Conservation (phyloP, 768 basidiomycete species). For the Serendipita sp. region DNA sequence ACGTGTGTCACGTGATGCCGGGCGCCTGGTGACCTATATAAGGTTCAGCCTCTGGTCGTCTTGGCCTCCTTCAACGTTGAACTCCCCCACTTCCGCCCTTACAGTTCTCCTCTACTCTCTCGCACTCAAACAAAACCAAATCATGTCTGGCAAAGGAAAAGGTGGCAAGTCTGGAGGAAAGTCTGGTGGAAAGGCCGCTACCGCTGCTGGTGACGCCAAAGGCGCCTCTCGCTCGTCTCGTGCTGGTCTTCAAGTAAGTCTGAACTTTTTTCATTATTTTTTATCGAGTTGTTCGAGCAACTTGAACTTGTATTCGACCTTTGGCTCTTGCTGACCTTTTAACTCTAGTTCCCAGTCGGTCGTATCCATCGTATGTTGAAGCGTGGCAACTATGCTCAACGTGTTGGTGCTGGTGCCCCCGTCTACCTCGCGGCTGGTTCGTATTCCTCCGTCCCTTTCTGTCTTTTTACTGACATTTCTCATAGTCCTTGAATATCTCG, state of each 20-base stretch:
- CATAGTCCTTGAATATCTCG: constrained; percentile 71
- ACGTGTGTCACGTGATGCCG: neutral
- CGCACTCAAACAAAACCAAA: neutral
- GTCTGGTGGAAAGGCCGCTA: constrained; percentile 42
- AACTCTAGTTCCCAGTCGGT: constrained; percentile 70
- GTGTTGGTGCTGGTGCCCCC: constrained; percentile 81
- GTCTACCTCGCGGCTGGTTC: constrained; percentile 29
- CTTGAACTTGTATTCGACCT: no score
- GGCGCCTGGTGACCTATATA: neutral
- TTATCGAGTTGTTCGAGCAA: neutral
- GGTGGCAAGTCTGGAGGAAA: constrained; percentile 30
- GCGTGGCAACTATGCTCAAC: constrained; percentile 75
- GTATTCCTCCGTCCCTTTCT: neutral
- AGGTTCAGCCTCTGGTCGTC: neutral
- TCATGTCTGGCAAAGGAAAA: constrained; percentile 29
- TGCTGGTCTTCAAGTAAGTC: constrained; percentile 54
- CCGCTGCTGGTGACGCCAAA: constrained; percentile 27
- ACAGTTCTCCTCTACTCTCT: neutral
- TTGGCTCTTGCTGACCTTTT: constrained; percentile 7
- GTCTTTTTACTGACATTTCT: neutral
- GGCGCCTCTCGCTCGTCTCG: constrained; percentile 57
- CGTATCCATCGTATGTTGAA: constrained; percentile 83
- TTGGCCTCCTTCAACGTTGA: neutral
- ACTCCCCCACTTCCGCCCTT: neutral
- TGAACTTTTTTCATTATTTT: no score